A percentile compares a stretch with the other conserved stretches of the same genome.
Conservation (phyloP, 352 stramenopile species). For the Phytopythium kandeliae region DNA sequence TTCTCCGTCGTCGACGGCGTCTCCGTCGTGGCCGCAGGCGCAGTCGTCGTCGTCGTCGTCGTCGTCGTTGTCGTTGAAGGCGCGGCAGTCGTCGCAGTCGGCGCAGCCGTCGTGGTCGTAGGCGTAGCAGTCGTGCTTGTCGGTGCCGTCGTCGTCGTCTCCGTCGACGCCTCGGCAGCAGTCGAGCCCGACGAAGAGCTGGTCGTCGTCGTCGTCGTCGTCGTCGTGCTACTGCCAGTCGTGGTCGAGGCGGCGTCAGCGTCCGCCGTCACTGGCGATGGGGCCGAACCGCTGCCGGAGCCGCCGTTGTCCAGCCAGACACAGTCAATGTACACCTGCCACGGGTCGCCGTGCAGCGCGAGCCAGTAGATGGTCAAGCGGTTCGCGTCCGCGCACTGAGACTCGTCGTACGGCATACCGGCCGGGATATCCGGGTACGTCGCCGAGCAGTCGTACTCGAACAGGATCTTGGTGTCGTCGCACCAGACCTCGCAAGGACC, state of each 20-base stretch:
- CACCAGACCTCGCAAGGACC: conserved; percentile 60
- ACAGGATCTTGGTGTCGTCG: no score
- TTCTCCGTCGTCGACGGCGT: conserved; percentile 11
- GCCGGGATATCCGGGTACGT: conserved; percentile 27
- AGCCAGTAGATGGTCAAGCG: conserved; percentile 54
- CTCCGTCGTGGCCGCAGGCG: not conserved
- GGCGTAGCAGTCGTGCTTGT: conserved; percentile 4
- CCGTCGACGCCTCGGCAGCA: conserved; percentile 3
- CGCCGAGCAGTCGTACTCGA: conserved; percentile 36
- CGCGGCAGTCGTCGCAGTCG: conserved; percentile 1
- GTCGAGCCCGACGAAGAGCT: conserved; percentile 3
- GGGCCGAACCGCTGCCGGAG: conserved; percentile 13
- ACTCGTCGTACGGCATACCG: conserved; percentile 34
- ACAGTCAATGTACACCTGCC: conserved; percentile 58
- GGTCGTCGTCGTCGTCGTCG: conserved; percentile 9
- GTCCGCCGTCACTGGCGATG: conserved; percentile 10
- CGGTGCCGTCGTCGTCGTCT: conserved; percentile 6
- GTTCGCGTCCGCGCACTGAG: conserved; percentile 36
- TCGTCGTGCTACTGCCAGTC: conserved; percentile 9
- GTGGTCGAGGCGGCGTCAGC: conserved; percentile 9
- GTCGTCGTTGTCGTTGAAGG: conserved; percentile 1
- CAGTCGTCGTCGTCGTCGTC: conserved; percentile 6
- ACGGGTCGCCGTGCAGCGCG: conserved; percentile 37
- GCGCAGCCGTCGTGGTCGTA: conserved; percentile 1
- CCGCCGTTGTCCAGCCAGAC: conserved; percentile 22